Percentiles rank a stretch among this genome's conserved stretches.
Conservation (phyloP, 2,329 filamentous ascomycete species). For the Moelleriella libera region DNA sequence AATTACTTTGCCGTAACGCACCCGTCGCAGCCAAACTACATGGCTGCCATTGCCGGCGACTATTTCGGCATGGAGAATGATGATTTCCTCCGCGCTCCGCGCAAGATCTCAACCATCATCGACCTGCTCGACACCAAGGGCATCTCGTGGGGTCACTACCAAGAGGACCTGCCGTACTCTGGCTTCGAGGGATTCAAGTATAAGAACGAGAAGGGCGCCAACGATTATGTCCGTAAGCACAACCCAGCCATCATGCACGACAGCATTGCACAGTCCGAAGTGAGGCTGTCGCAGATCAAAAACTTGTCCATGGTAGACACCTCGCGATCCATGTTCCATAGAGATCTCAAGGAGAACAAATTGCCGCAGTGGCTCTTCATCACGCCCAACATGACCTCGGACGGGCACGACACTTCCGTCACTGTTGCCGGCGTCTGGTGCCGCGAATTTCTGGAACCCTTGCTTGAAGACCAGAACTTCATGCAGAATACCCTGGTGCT, state of each 20-base stretch:
- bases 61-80: conserved; percentile 63
- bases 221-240: conserved; percentile 76
- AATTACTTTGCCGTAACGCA: conserved; percentile 49
- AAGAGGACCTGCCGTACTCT: conserved; percentile 64
- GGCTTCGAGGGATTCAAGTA: conserved; percentile 54
- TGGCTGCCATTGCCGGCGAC: conserved; percentile 53
- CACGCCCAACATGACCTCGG: conserved; percentile 61
- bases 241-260: conserved; percentile 55
- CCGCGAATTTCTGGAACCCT: conserved; percentile 52
- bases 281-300: conserved; percentile 57
- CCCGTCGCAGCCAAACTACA: conserved; percentile 65
- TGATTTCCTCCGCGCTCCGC: conserved; percentile 40
- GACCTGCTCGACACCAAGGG: conserved; percentile 52
- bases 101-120: conserved; percentile 52
- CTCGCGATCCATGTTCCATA: conserved; percentile 42
- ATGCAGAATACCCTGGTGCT: conserved; percentile 64
- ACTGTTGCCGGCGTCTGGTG: conserved; percentile 57
- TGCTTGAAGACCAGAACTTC: conserved; percentile 56
- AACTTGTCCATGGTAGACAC: conserved; percentile 37
- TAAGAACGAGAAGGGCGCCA: conserved; percentile 49
- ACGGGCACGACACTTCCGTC: conserved; percentile 62
- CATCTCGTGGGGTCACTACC: conserved; percentile 59
- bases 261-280: conserved; percentile 41
- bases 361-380: conserved; percentile 63
- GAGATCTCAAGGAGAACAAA: conserved; percentile 46